Evolutionary conservation across 345 rosid genomes (phyloP), one percentile per base, ranked within the genome.

Genomic region (Mercurialis annua): DNA sequence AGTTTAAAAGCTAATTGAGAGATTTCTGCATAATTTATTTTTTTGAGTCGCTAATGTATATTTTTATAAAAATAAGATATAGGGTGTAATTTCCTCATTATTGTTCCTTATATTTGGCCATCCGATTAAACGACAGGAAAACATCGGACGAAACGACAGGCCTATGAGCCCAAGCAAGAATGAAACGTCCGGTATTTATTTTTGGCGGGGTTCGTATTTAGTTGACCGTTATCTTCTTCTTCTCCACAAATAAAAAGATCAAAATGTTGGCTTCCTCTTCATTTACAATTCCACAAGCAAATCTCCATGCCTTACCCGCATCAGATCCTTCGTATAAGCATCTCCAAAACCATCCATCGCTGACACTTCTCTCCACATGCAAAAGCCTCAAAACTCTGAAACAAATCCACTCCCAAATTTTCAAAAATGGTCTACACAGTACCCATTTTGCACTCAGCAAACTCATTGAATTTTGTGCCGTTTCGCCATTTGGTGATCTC

Each of bases 381-480:
- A 83, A 56, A 67, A 74, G 62, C 78, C 72, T 67, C 44, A 67
- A 75, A 59, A 74, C 76, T 46, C 78, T 90, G 62, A 82, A 71
- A 60, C 83, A 82, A 71, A 76, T 77, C 71, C 95, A 88, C 80
- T 75, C 83, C 72, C 88, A 80, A 15, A 58, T 86, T 54, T 67
- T 90, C 81, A 88, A 78, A 62, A 82, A 86, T 0, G 95, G 95
- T 24, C 92, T 86, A 81, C 90, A 88, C 82, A 81, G 80, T 66
- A 78, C 87, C 85, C 87, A 83, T 34, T 88, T 81, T 66, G 85
- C 86, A 21, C 87, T 86, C 21, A 83, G 87, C 79, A 90, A 87
- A 81, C 88, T 87, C 73, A 53, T 88, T 40, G 81, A 86, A 61
- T 78, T 85, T 59, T 86, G 86, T 70, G 82, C 89, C 6, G 33